Percentiles rank a stretch among this genome's conserved stretches.
Evolutionary conservation across 345 rosid genomes (phyloP).

Genomic region (Eucalyptus shirleyi): DNA sequence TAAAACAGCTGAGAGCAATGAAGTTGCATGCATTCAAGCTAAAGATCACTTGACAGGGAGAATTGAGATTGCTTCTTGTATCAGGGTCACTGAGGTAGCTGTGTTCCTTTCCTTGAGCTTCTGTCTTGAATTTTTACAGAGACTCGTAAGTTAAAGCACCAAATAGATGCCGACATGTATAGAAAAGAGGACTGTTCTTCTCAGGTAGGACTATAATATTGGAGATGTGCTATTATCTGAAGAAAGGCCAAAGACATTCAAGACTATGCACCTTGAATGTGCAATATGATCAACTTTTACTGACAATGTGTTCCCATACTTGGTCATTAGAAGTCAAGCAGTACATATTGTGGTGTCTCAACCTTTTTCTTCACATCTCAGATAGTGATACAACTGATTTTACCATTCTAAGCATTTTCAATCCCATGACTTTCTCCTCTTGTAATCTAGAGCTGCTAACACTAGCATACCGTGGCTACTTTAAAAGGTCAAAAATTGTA

Average conservation of each 20-base stretch:
- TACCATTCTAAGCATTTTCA: not conserved
- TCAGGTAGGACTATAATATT: not conserved
- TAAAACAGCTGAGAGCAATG: constrained; percentile 53
- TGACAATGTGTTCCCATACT: not conserved
- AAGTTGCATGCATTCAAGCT: constrained; percentile 80
- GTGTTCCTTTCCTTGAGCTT: not conserved
- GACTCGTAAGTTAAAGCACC: not conserved
- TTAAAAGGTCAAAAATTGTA: not conserved
- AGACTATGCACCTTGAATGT: not conserved
- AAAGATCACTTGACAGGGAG: constrained; percentile 77
- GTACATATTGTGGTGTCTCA: not conserved
- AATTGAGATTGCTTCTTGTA: constrained; percentile 77
- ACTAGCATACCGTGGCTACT: not conserved
- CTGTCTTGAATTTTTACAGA: not conserved
- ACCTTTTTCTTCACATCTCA: not conserved
- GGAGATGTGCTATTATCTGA: not conserved
- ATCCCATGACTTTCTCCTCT: not conserved
- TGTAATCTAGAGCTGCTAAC: not conserved
- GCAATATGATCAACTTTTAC: not conserved
- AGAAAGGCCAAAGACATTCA: not conserved
- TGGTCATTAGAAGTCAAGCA: not conserved
- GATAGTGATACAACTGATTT: not conserved
- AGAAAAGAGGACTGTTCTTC: not conserved
- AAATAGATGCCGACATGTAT: not conserved
- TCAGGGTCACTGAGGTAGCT: constrained; percentile 84